Base-by-base conservation (phyloP, 1,284 basidiomycete genomes). In the Trametes pubescens region DNA sequence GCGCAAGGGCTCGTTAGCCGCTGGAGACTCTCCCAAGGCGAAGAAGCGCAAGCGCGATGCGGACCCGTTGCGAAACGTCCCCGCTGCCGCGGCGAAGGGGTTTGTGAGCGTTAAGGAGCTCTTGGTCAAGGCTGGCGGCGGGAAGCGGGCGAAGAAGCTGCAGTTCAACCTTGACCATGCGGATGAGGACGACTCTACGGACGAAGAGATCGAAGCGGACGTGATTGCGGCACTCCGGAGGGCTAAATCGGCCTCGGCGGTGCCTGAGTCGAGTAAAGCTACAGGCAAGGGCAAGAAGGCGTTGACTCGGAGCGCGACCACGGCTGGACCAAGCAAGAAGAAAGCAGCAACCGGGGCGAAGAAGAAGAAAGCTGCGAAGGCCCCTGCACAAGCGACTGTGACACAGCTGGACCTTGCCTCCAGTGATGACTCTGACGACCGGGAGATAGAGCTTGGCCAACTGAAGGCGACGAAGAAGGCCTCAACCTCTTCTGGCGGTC, bases 21-120 rank as follows among this genome's bases (percentile, higher is more conserved):
- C 54, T 7, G 61, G 61, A 5, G 62, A 64, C 24, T 71, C 72
- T 14, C 65, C 68, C 3, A 74, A 70, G n/a, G 71, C 74, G 35
- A 82, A 78, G 67, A 94, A 94, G 75, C 84, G 90, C 49, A 91
- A 91, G 69, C 82, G 92, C 40, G 86, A 90, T 69, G 85, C 89
- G 59, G 85, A 90, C 65, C 76, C 86, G 32, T 79, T 74, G 66
- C 81, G 89, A 67, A 91, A 92, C 71, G 85, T 93, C 48, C 91
- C 91, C 49, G 72, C 76, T 9, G 88, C 88, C 10, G 89, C 89
- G 2, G 80, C 79, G 62, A 84, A 79, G 5, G 86, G 86, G 1
- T 92, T 93, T 72, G 82, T 91, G 44, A 83, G 80, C 57, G 91
- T 87, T 18, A 82, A 82, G 4, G 81, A 88, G 46, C 78, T 93